phyloP scores from a whole-genome alignment of 2,329 filamentous ascomycete genomes.

The Alternaria gaisen region DNA sequence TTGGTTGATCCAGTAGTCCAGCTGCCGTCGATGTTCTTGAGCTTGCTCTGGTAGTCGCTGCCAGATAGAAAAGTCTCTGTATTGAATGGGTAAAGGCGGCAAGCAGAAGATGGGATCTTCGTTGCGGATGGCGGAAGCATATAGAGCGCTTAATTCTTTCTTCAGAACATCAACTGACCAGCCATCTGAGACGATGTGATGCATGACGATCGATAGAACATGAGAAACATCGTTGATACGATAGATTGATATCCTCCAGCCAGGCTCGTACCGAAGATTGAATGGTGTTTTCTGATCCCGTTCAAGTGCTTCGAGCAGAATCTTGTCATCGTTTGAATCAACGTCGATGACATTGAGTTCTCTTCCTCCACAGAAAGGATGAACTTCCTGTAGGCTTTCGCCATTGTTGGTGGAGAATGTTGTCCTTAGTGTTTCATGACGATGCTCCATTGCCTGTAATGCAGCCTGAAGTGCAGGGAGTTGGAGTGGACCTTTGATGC shows the following conservation, averaged over 20 bases:
- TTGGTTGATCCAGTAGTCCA: background rate
- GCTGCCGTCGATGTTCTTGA: background rate
- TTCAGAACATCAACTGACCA: constrained; percentile 16
- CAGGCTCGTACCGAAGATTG: background rate
- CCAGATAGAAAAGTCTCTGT: constrained; percentile 7
- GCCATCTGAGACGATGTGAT: constrained; percentile 21
- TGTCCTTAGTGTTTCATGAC: constrained; percentile 10
- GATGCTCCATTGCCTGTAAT: background rate
- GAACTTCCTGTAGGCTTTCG: background rate
- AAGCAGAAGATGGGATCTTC: background rate
- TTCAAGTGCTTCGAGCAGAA: no score
- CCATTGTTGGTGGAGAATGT: background rate
- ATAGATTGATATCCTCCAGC: constrained; percentile 2
- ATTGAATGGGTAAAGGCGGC: constrained; percentile 3
- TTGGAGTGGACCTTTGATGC: background rate
- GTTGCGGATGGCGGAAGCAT: background rate
- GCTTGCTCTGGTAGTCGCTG: background rate
- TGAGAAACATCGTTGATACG: background rate
- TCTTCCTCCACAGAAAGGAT: background rate
- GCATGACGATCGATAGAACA: constrained; percentile 20
- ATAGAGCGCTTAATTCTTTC: background rate
- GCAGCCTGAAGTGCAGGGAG: constrained; percentile 2
- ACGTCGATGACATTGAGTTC: no score
- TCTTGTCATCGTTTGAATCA: no score
- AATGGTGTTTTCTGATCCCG: constrained; percentile 1